Percentiles rank a stretch among this genome's conserved stretches.
Evolutionary conservation across 495 filamentous ascomycete species (phyloP).

Genomic region (Elaphomyces granulatus): DNA sequence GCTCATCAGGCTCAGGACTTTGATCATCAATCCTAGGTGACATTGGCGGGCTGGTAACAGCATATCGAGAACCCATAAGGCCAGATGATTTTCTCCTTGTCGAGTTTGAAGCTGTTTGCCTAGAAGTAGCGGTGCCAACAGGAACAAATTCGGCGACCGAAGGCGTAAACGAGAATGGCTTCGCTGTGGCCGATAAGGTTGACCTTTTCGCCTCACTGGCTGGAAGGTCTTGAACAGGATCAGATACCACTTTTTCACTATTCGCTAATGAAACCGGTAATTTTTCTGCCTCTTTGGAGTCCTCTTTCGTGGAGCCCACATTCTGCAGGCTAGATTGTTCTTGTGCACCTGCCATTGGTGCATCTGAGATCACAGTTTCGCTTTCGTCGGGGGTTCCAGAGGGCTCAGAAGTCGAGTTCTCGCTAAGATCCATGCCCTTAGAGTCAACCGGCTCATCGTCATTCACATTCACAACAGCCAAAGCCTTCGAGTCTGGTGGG

Average conservation of each 20-base stretch:
- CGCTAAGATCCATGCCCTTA: constrained; percentile 23
- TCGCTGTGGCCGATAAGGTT: constrained; percentile 49
- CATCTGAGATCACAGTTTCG: constrained; percentile 23
- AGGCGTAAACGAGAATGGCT: constrained; percentile 49
- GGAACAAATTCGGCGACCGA: constrained; percentile 34
- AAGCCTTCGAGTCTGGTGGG: neutral
- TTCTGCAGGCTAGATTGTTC: constrained; percentile 1
- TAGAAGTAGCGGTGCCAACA: constrained; percentile 26
- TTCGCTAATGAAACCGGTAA: neutral
- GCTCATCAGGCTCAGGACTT: constrained; percentile 4
- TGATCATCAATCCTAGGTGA: constrained; percentile 10
- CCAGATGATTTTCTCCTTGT: constrained; percentile 15
- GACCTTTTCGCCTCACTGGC: constrained; percentile 11
- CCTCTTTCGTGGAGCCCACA: neutral
- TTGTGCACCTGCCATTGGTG: constrained; percentile 14
- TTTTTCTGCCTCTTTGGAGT: neutral
- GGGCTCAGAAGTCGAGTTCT: constrained; percentile 29
- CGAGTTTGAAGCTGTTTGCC: constrained; percentile 7
- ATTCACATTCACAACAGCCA: neutral
- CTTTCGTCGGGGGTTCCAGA: constrained; percentile 29
- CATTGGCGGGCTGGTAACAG: constrained; percentile 15
- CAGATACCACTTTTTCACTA: neutral
- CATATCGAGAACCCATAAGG: constrained; percentile 29
- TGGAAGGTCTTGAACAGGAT: neutral
- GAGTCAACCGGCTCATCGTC: constrained; percentile 18